Conservation (phyloP, 192 early-diverging fungal genomes). For the Coemansia sp. region DNA sequence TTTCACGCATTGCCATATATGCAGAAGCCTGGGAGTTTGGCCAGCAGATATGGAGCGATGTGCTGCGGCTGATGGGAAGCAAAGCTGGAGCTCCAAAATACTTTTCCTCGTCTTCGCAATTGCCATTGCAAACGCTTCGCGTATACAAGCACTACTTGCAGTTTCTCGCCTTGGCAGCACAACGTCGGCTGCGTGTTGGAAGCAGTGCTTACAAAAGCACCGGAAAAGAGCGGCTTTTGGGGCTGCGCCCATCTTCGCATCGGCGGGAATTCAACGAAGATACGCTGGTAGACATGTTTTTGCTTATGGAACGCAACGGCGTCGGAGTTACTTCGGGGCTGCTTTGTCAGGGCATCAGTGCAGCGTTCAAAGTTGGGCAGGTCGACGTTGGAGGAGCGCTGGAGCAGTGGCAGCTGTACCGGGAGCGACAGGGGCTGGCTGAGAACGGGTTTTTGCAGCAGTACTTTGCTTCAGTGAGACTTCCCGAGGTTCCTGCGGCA, state of each 20-base stretch:
- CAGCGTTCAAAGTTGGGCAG: conserved; percentile 38
- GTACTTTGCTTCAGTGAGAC: conserved; percentile 24
- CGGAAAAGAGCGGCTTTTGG: no score
- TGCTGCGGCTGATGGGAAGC: conserved; percentile 17
- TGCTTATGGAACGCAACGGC: conserved; percentile 33
- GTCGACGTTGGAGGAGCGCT: conserved; percentile 33
- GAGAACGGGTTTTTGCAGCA: conserved; percentile 28
- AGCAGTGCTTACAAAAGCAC: background rate
- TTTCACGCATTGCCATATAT: conserved; percentile 24
- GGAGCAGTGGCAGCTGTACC: conserved; percentile 51
- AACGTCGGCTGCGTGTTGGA: background rate
- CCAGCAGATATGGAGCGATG: conserved; percentile 38
- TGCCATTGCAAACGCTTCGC: conserved; percentile 24
- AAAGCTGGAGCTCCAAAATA: background rate
- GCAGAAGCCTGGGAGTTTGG: conserved; percentile 35
- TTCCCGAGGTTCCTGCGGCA: conserved; percentile 29
- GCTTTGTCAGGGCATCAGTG: conserved; percentile 38
- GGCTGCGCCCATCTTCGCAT: background rate
- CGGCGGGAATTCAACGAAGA: conserved; percentile 20
- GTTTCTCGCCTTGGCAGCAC: conserved; percentile 13
- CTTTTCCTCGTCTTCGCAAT: background rate
- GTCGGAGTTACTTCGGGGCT: conserved; percentile 38
- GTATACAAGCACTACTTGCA: conserved; percentile 44
- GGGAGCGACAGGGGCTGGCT: conserved; percentile 37
- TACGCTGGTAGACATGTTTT: conserved; percentile 35